Evolutionary conservation across 352 stramenopile species (phyloP).

Genomic region (Globisporangium orthogonon): DNA sequence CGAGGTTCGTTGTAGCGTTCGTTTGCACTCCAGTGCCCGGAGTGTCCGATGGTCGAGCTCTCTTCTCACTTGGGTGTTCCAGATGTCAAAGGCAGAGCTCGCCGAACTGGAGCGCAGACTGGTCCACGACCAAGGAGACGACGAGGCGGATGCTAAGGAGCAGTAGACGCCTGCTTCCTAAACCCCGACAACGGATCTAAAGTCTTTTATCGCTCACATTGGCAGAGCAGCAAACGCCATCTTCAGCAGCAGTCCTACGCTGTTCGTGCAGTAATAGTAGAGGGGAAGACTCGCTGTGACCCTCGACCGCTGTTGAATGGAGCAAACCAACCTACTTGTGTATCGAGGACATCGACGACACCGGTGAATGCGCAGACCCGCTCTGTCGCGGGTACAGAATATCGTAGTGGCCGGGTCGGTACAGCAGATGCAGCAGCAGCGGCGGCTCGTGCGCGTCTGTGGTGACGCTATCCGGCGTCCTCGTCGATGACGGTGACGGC

Average conservation of each 20-base stretch:
- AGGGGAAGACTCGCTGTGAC: no score
- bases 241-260: no score
- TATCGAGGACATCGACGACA: not conserved
- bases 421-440: slow-evolving; percentile 81
- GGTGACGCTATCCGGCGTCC: not conserved
- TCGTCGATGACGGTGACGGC: no score
- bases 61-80: not conserved
- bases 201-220: no score
- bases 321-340: not conserved
- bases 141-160: not conserved
- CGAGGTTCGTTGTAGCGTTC: slow-evolving; percentile 29
- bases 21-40: no score
- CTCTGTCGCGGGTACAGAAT: slow-evolving; percentile 79
- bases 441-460: slow-evolving; percentile 10
- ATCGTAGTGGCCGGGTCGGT: slow-evolving; percentile 94
- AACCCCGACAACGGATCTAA: no score
- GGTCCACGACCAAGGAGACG: not conserved
- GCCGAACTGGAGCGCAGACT: slow-evolving; percentile 3
- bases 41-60: no score
- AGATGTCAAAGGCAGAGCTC: slow-evolving; percentile 8
- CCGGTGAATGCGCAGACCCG: not conserved
- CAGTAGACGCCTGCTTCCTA: not conserved
- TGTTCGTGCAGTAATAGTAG: no score
- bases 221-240: no score
- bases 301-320: no score